Evolutionary conservation across 768 basidiomycete species (phyloP).

Genomic region (Mycena haematopus): DNA sequence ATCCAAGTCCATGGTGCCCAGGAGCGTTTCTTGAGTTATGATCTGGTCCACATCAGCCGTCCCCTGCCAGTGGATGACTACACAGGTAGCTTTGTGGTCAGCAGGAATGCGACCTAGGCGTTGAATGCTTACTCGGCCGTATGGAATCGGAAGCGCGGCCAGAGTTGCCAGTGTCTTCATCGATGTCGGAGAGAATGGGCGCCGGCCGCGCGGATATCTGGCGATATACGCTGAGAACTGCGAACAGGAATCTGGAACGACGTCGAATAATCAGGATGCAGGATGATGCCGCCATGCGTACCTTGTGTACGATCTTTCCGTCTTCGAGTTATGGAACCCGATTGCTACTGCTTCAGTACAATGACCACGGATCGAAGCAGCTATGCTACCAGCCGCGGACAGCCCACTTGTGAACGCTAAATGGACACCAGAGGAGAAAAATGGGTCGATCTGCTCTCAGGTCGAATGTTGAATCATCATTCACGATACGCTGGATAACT

Average conservation of each 20-base stretch:
- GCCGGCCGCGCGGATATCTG: slow-evolving; percentile 50
- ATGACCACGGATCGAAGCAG: slow-evolving; percentile 39
- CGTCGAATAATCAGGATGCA: too few relatives aligned
- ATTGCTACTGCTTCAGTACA: slow-evolving; percentile 38
- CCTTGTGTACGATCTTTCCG: slow-evolving; percentile 45
- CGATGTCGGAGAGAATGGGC: slow-evolving; percentile 50
- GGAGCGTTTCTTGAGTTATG: slow-evolving; percentile 4
- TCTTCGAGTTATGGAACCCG: slow-evolving; percentile 40
- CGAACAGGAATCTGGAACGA: slow-evolving; percentile 44
- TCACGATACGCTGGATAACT: too few relatives aligned
- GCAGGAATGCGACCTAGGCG: neutral
- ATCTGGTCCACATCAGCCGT: neutral
- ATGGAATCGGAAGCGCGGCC: slow-evolving; percentile 54
- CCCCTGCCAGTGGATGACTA: slow-evolving; percentile 11
- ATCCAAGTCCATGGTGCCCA: slow-evolving; percentile 8
- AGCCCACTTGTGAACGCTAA: slow-evolving; percentile 45
- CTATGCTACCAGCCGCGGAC: slow-evolving; percentile 43
- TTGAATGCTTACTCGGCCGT: slow-evolving; percentile 35
- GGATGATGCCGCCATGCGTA: neutral
- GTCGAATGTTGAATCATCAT: too few relatives aligned
- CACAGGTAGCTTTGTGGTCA: neutral
- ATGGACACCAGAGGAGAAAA: slow-evolving; percentile 62
- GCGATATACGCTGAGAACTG: slow-evolving; percentile 55
- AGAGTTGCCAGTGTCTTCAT: slow-evolving; percentile 55
- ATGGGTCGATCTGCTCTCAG: slow-evolving; percentile 55